Evolutionary conservation across 257 asterid species (phyloP).

Genomic region (Solanum bulbocastanum): DNA sequence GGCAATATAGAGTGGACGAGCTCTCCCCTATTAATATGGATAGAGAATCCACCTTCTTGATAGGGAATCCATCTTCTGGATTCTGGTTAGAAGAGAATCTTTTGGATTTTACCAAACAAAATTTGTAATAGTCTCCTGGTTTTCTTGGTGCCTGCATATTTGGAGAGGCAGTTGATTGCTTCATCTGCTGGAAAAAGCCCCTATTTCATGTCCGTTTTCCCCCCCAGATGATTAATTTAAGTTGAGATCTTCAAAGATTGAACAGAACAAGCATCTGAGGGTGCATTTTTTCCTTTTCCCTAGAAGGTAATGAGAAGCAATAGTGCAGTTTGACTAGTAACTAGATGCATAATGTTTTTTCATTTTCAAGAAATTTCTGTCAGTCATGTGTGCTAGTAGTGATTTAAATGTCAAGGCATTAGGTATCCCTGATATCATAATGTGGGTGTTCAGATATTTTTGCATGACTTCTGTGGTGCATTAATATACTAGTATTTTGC

Average conservation of each 20-base stretch:
- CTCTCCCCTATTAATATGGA: not conserved
- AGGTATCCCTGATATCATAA: not conserved
- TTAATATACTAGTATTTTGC: not conserved
- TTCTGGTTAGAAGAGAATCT: not conserved
- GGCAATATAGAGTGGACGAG: not conserved
- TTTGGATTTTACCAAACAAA: not conserved
- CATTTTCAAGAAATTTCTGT: not conserved
- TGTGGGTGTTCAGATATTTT: not conserved
- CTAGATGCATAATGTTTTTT: not conserved
- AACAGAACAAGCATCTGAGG: not conserved
- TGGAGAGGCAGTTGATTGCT: not conserved
- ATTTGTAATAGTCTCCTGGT: not conserved
- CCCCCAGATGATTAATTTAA: not conserved
- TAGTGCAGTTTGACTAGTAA: not conserved
- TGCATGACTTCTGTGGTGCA: not conserved
- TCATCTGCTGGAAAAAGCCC: not conserved
- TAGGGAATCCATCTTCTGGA: not conserved
- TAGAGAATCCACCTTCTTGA: not conserved
- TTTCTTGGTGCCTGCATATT: not conserved
- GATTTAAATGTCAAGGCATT: not conserved
- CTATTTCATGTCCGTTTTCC: not conserved
- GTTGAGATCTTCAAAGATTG: not conserved
- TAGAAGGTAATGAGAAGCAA: not conserved
- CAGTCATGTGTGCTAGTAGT: not conserved
- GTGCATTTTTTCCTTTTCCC: not conserved